Evolutionary conservation across 148 eudicot species (phyloP).

Genomic region (Arctostaphylos glauca): DNA sequence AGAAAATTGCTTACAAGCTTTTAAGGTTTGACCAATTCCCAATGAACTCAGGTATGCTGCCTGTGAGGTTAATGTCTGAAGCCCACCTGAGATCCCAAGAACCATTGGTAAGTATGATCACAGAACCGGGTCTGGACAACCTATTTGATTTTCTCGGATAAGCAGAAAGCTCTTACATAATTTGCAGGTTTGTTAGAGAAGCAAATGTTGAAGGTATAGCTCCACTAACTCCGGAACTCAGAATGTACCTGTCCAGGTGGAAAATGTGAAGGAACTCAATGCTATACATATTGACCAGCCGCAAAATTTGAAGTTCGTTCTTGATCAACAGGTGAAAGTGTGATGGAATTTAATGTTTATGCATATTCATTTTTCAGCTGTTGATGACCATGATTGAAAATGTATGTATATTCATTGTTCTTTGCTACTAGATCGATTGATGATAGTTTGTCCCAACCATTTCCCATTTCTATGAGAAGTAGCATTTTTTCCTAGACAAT

Average conservation of each 20-base stretch:
- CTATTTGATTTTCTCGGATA: no score
- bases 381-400: neutral
- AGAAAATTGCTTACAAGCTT: slow-evolving; percentile 28
- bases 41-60: slow-evolving; percentile 62
- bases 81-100: slow-evolving; percentile 59
- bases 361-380: neutral
- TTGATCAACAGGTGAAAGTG: no score
- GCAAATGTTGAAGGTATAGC: slow-evolving; percentile 6
- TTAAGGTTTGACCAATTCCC: slow-evolving; percentile 22
- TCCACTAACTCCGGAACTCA: slow-evolving; percentile 76
- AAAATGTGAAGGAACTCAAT: neutral
- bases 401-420: neutral
- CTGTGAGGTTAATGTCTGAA: slow-evolving; percentile 58
- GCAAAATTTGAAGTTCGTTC: no score
- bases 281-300: no score
- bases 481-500: no score
- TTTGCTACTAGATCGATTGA: no score
- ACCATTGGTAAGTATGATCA: neutral
- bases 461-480: no score
- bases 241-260: slow-evolving; percentile 46
- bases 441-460: no score
- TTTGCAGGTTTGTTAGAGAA: slow-evolving; percentile 45
- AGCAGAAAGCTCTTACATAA: slow-evolving; percentile 41
- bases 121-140: no score
- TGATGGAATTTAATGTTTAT: no score